Base-by-base conservation (phyloP, 345 rosid genomes). In the Ailanthus altissimus region DNA sequence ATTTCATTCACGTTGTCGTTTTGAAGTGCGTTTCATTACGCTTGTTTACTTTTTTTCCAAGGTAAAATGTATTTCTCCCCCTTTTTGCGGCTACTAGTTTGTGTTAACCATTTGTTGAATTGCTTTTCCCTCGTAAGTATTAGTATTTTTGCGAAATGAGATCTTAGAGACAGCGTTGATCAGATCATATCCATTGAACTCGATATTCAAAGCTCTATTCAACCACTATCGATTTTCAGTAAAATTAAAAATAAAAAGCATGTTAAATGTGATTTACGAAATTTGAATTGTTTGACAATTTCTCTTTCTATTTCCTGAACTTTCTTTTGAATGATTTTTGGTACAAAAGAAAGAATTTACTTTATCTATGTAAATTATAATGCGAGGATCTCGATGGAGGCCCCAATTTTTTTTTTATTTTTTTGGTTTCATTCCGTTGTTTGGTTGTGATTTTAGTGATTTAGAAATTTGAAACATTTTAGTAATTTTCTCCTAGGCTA, bases 201-300 rank as follows among this genome's bases (percentile, higher is more conserved):
- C 67, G 47, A 54, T 40, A 81, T 38, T 81, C 59, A 9, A 69
- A 74, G 25, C 65, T 72, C 78, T 47, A 49, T 28, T 61, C 11
- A 53, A 65, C 45, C 40, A 45, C 69, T n/a, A 20, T 60, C 23
- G 65, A 47, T 11, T 69, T 16, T 32, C 13, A n/a, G 36, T 36
- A 6, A 26, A 71, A 40, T 38, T n/a, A 5, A 71, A 70, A 12
- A 25, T 8, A 16, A 68, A 46, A 49, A 25, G 1, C 12, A 51
- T 43, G 51, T 21, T 0, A 14, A 14, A 36, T 15, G 13, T 10
- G 16, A 42, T 67, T 67, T 45, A 3, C n/a, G 42, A 26, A 47
- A 13, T 47, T 26, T 68, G 23, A 49, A 16, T 28, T 15, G 42
- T 18, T 68, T 26, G 16, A 46, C 11, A 2, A 67, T 36, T 26